phyloP scores from a whole-genome alignment of 257 asterid species.

The Solanum infundibuliforme region DNA sequence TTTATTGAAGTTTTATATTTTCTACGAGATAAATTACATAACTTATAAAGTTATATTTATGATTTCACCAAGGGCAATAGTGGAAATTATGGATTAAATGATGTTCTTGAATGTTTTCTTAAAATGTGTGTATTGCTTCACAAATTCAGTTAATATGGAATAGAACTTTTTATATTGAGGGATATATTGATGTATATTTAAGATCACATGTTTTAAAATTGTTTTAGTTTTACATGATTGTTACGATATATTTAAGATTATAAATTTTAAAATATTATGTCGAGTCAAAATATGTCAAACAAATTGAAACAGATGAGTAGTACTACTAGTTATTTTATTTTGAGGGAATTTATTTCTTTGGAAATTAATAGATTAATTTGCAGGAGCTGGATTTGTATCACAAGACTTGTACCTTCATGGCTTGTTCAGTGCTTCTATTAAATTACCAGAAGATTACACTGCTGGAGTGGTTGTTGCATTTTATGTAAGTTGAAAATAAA shows the following conservation, averaged over 20 bases:
- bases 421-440: conserved; percentile 73
- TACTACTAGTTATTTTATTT: background rate
- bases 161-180: background rate
- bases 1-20: no score
- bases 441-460: conserved; percentile 84
- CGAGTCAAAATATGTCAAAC: background rate
- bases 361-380: background rate
- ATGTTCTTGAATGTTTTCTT: no score
- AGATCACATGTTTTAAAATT: no score
- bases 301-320: background rate
- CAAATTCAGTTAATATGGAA: no score
- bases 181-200: background rate
- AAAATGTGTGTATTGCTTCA: no score
- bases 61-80: accelerated
- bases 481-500: conserved; percentile 46
- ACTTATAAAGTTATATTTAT: no score
- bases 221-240: background rate
- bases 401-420: conserved; percentile 84
- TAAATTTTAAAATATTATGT: background rate
- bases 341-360: background rate
- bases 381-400: conserved; percentile 89
- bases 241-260: background rate
- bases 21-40: accelerated
- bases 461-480: conserved; percentile 95
- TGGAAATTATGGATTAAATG: no score